Base-by-base conservation (phyloP, 2,329 filamentous ascomycete genomes). In the Clonostachys rosea region DNA sequence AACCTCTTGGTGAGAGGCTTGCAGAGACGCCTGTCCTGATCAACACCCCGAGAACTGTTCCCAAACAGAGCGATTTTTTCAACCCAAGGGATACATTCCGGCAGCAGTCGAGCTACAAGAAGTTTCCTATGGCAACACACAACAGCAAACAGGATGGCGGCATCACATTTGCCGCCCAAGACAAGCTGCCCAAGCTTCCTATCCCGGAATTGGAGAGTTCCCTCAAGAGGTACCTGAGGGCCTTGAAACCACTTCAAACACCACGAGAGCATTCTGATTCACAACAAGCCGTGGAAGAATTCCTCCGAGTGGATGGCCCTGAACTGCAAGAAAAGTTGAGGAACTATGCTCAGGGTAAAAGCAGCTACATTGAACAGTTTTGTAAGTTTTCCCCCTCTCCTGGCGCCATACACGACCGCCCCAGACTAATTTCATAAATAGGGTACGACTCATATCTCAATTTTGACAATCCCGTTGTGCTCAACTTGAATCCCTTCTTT, bases 381-480 rank as follows among this genome's bases (percentile, higher is more conserved):
- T 99, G 92, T 96, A 79, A 63, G 89, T 37, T 11, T 20, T 16
- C 44, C 24, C 3, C 3, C 9, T 30, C 24, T 6, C 37, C 11
- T 40, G n/a, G 7, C n/a, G 17, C 37, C 24, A 10, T 30, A 30
- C 40, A n/a, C 42, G 9, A n/a, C 11, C 30, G 5, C 5, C 16
- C 43, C 43, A 56, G 45, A 59, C 50, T 41, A 5, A 40, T 40
- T 16, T 34, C 6, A 43, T 30, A 14, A 5, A 6, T 51, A 96
- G 91, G 91, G 94, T 97, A 97, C 64, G 94, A 99, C 65, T 97
- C 94, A 33, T 99, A 97, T 62, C 77, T 99, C 52, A 97, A 97
- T 70, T 99, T 87, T 62, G 94, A 97, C 64, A 97, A 96, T 60
- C 91, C 94, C 0, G 94, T 99, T 39, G 94, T 99, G 39, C 79